Evolutionary conservation across 2,329 filamentous ascomycete genomes (phyloP).

Genomic region (Calycina herbarum): DNA sequence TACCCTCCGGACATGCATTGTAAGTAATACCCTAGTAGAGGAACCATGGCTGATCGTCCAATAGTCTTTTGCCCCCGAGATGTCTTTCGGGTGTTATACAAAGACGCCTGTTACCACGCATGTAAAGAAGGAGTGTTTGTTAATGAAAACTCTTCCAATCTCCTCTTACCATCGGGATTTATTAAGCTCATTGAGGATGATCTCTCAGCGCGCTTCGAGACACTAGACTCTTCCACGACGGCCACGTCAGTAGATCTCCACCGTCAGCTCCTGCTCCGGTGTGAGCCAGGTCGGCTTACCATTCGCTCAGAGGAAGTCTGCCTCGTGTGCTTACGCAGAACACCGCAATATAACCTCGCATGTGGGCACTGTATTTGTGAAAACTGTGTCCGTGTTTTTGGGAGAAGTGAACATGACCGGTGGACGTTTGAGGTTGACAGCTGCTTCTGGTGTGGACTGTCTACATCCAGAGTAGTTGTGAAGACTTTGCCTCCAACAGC

Average conservation of each 20-base stretch:
- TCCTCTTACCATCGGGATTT: constrained; percentile 11
- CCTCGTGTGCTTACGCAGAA: constrained; percentile 1
- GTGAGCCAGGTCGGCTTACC: background rate
- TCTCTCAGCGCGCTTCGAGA: constrained; percentile 2
- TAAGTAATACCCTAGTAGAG: constrained; percentile 18
- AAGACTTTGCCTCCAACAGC: constrained; percentile 5
- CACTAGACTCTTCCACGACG: background rate
- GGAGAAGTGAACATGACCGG: constrained; percentile 4
- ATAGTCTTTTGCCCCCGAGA: constrained; percentile 16
- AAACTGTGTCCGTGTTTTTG: constrained; percentile 6
- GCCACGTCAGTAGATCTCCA: background rate
- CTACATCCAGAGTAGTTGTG: background rate
- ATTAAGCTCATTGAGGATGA: background rate
- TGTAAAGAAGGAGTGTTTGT: constrained; percentile 5
- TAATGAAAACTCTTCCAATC: constrained; percentile 4
- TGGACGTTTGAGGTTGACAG: constrained; percentile 8
- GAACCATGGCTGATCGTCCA: background rate
- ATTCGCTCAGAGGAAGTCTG: constrained; percentile 4
- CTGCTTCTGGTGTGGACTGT: background rate
- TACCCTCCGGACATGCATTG: constrained; percentile 28
- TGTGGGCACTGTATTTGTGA: constrained; percentile 3
- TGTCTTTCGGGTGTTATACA: constrained; percentile 19
- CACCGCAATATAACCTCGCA: background rate
- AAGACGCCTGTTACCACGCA: constrained; percentile 6
- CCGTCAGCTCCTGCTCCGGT: background rate